phyloP scores from a whole-genome alignment of 2,329 filamentous ascomycete species.

The Rugonectria rugulosa region DNA sequence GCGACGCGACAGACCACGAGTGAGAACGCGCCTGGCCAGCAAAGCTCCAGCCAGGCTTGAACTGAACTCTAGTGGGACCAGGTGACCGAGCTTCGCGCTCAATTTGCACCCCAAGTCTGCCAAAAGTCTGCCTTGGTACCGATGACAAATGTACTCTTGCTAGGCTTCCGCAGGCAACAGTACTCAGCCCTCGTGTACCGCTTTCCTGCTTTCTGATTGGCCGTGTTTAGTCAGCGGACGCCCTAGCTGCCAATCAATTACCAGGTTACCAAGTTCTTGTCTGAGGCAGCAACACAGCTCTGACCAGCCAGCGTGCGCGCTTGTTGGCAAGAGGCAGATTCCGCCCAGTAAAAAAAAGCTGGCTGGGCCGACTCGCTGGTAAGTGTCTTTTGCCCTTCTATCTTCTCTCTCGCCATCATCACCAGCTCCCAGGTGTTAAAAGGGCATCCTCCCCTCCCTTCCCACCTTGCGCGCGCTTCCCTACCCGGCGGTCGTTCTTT shows the following conservation, averaged over 20 bases:
- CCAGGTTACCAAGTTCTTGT: constrained; percentile 36
- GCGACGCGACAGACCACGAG: constrained; percentile 40
- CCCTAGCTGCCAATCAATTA: constrained; percentile 39
- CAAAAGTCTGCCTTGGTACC: constrained; percentile 40
- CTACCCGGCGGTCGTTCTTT: constrained; percentile 23
- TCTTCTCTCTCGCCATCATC: constrained; percentile 32
- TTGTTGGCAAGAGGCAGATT: constrained; percentile 11
- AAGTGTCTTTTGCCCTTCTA: constrained; percentile 26
- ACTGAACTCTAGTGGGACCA: too few species aligned
- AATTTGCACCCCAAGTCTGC: not conserved
- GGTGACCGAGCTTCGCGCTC: too few species aligned
- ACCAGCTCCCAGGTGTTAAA: constrained; percentile 39
- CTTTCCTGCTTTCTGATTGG: constrained; percentile 39
- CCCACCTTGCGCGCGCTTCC: constrained; percentile 23
- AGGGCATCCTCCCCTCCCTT: constrained; percentile 38
- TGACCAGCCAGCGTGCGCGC: constrained; percentile 19
- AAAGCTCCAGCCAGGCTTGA: constrained; percentile 9
- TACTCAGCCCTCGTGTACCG: constrained; percentile 37
- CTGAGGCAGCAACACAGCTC: constrained; percentile 47
- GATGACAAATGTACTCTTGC: constrained; percentile 33
- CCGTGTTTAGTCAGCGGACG: constrained; percentile 33
- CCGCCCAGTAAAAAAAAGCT: constrained; percentile 43
- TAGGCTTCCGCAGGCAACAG: constrained; percentile 41
- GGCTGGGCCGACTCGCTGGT: constrained; percentile 33
- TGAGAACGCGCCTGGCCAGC: constrained; percentile 10